These are phyloP conservation scores for Thalassiosira profunda DNA, from an alignment of 108 stramenopile genomes.

Conservation along the genomic window DNA sequence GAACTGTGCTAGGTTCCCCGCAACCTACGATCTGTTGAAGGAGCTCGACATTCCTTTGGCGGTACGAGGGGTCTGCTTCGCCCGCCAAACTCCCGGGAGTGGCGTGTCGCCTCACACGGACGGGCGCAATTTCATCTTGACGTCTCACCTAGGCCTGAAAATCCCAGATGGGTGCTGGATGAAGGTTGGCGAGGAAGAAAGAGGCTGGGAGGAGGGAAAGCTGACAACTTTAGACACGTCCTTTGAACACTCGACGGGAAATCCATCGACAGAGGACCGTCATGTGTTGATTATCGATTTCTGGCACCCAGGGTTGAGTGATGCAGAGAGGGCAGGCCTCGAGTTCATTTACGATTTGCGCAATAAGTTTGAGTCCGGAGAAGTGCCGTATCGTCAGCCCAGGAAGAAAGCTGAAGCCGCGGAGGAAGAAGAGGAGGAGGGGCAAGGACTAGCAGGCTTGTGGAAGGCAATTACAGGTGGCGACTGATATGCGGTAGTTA, in stretches of 20 bases:
- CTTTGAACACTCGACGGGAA: conserved; percentile 92
- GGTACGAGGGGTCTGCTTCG: conserved; percentile 96
- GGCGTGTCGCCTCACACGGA: conserved; percentile 92
- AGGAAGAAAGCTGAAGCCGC: conserved; percentile 21
- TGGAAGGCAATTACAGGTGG: conserved; percentile 66
- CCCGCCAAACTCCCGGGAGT: conserved; percentile 81
- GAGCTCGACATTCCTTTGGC: conserved; percentile 89
- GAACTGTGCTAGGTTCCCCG: conserved; percentile 86
- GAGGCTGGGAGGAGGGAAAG: conserved; percentile 79
- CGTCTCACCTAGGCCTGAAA: conserved; percentile 87
- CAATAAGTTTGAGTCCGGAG: conserved; percentile 88
- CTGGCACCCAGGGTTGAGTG: conserved; percentile 94
- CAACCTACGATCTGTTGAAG: conserved; percentile 79
- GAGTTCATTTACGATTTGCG: conserved; percentile 87
- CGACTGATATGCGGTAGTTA: conserved; percentile 1
- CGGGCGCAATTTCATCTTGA: conserved; percentile 95
- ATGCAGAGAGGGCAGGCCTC: conserved; percentile 77
- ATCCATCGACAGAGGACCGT: conserved; percentile 81
- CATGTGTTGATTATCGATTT: conserved; percentile 95
- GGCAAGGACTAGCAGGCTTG: conserved; percentile 56
- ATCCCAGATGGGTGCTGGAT: conserved; percentile 87
- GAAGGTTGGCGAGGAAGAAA: conserved; percentile 73
- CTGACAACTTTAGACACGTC: conserved; percentile 89
- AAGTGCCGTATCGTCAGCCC: conserved; percentile 80
- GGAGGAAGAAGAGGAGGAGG: conserved; percentile 44